Conservation (phyloP, 768 basidiomycete species). For the Trametes maxima region DNA sequence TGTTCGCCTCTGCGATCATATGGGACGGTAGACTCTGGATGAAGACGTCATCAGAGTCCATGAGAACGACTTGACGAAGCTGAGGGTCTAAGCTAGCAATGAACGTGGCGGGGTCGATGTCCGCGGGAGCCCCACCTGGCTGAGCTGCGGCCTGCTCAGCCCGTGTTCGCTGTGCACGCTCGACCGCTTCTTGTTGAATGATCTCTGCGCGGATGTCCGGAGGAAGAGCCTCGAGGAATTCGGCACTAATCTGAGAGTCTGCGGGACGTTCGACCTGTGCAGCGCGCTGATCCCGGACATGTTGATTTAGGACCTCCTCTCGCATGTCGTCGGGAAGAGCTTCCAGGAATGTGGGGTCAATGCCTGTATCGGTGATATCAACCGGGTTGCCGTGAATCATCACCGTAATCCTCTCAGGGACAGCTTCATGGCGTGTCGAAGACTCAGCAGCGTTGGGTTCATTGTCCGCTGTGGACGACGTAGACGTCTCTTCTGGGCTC, state of each 20-base stretch:
- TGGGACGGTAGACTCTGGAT: constrained; percentile 80
- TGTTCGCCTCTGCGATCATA: constrained; percentile 82
- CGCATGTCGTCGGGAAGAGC: constrained; percentile 98
- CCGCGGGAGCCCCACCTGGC: constrained; percentile 50
- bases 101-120: constrained; percentile 89
- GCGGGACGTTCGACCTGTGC: constrained; percentile 71
- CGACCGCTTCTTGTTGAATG: constrained; percentile 90
- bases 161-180: constrained; percentile 62
- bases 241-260: constrained; percentile 89
- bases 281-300: constrained; percentile 88
- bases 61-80: constrained; percentile 85
- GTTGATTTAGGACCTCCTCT: constrained; percentile 96
- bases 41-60: constrained; percentile 87
- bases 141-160: constrained; percentile 41
- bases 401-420: constrained; percentile 76
- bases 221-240: constrained; percentile 95
- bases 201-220: constrained; percentile 97
- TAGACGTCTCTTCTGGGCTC: background rate
- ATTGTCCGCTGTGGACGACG: constrained; percentile 22
- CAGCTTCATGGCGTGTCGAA: constrained; percentile 20
- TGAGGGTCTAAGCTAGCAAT: constrained; percentile 90
- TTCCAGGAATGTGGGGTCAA: constrained; percentile 97
- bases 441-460: constrained; percentile 27
- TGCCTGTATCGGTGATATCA: constrained; percentile 98
- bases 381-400: constrained; percentile 90